phyloP scores from a whole-genome alignment of 176 grass and related monocot genomes.

The Oryza coarctata region DNA sequence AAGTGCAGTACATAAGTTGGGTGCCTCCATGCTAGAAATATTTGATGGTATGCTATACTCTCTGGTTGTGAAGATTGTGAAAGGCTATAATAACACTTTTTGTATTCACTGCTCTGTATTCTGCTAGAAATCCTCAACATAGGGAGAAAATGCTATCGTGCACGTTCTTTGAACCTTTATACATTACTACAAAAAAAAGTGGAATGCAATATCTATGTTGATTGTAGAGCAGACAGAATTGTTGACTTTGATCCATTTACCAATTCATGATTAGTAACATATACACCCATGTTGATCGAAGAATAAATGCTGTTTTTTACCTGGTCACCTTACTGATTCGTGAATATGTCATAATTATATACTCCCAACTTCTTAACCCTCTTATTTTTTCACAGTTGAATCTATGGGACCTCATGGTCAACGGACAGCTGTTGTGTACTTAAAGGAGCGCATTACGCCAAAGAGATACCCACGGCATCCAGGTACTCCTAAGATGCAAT shows the following conservation, averaged over 20 bases:
- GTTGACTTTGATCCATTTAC: not conserved
- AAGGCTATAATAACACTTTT: not conserved
- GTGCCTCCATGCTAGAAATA: conserved; percentile 61
- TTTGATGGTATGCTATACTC: conserved; percentile 46
- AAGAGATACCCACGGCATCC: conserved; percentile 74
- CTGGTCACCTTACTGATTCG: not conserved
- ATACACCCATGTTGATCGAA: not conserved
- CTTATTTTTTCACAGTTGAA: conserved; percentile 54
- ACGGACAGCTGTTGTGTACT: conserved; percentile 67
- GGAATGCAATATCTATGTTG: not conserved
- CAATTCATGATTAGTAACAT: not conserved
- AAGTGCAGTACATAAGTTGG: conserved; percentile 58
- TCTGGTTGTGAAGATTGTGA: not conserved
- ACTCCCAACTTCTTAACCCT: not conserved
- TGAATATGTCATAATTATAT: not conserved
- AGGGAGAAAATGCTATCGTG: not conserved
- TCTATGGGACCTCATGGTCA: conserved; percentile 79
- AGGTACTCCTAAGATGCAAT: conserved; percentile 55
- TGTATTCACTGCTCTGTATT: not conserved
- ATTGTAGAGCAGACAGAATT: not conserved
- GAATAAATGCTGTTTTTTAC: not conserved
- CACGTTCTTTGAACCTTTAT: not conserved
- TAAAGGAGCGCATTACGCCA: conserved; percentile 60
- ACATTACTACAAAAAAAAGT: not conserved
- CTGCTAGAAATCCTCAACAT: not conserved